phyloP scores from a whole-genome alignment of 192 early-diverging fungal genomes.

The Irineochytrium annulatum region DNA sequence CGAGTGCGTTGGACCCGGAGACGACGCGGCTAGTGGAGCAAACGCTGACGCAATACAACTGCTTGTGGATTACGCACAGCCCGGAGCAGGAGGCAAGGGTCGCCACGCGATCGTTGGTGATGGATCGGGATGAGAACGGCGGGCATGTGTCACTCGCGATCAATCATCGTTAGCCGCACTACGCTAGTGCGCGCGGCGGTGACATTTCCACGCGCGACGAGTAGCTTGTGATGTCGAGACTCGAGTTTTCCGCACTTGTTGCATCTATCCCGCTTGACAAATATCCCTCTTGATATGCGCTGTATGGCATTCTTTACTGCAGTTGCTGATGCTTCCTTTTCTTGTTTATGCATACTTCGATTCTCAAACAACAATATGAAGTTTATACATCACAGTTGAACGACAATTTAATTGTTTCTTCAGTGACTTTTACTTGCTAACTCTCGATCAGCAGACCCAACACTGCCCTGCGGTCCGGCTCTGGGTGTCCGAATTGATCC shows the following conservation, averaged over 20 bases:
- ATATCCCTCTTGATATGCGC: not conserved
- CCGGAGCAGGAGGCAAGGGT: slow-evolving; percentile 27
- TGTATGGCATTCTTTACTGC: not conserved
- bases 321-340: not conserved
- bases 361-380: not conserved
- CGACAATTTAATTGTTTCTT: not conserved
- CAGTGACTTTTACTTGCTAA: not conserved
- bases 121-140: not conserved
- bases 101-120: not conserved
- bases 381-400: not conserved
- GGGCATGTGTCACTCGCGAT: not conserved
- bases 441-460: not conserved
- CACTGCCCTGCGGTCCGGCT: no score
- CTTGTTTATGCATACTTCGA: no score
- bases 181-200: not conserved
- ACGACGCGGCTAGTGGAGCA: slow-evolving; percentile 67
- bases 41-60: slow-evolving; percentile 57
- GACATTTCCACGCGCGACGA: not conserved
- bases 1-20: slow-evolving; percentile 75
- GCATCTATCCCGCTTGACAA: no score
- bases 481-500: no score
- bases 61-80: slow-evolving; percentile 71
- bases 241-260: not conserved
- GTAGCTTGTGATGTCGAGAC: not conserved
- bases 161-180: not conserved